Percentiles rank a stretch among this genome's conserved stretches.
These are phyloP conservation scores for Russula dissimulans DNA, from an alignment of 768 basidiomycete genomes.

Conservation along the genomic window DNA sequence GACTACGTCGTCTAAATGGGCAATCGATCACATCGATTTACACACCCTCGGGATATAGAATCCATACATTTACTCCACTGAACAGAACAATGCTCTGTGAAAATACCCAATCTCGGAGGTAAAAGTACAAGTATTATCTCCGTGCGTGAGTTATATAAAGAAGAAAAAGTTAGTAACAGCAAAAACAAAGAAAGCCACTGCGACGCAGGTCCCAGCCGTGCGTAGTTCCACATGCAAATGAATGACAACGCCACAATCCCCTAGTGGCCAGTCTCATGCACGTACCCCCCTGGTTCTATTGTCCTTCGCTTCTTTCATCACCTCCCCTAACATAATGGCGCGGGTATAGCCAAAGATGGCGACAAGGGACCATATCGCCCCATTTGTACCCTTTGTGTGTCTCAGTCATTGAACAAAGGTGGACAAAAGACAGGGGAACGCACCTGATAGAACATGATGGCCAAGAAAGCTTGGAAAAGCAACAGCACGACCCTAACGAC, in stretches of 20 bases:
- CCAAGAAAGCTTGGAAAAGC: constrained; percentile 50
- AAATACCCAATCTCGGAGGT: background rate
- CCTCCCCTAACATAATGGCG: constrained; percentile 60
- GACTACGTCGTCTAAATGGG: too few species aligned
- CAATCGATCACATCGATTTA: too few species aligned
- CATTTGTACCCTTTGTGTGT: constrained; percentile 63
- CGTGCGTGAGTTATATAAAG: background rate
- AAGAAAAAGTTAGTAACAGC: background rate
- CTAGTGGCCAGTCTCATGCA: constrained; percentile 33
- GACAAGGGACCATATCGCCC: constrained; percentile 69
- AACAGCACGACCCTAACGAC: constrained; percentile 53
- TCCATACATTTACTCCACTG: too few species aligned
- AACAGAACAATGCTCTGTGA: too few species aligned
- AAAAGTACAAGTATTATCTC: background rate
- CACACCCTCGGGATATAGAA: too few species aligned
- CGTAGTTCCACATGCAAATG: background rate
- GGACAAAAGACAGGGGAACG: constrained; percentile 14
- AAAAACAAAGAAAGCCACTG: background rate
- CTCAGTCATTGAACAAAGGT: background rate
- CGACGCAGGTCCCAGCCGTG: constrained; percentile 8
- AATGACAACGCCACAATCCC: constrained; percentile 1
- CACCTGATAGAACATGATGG: constrained; percentile 72
- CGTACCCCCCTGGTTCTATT: constrained; percentile 50
- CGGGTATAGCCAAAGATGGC: constrained; percentile 58
- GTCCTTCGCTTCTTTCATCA: constrained; percentile 53